phyloP scores from a whole-genome alignment of 2,329 filamentous ascomycete species.

The Paraphoma chrysanthemicola region DNA sequence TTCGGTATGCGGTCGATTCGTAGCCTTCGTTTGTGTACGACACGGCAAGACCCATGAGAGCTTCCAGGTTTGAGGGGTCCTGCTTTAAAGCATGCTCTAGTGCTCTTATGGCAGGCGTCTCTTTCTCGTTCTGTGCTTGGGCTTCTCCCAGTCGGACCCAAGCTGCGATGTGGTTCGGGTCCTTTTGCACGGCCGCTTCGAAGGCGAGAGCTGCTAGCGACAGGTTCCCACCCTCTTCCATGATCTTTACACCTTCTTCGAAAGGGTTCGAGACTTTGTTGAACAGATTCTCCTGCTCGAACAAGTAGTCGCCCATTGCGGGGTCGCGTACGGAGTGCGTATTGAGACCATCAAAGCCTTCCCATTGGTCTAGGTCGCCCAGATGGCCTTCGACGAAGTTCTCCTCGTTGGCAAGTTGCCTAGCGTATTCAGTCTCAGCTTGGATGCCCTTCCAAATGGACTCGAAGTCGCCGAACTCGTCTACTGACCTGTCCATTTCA shows the following conservation, averaged over 20 bases:
- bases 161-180: conserved; percentile 85
- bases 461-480: conserved; percentile 91
- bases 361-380: conserved; percentile 82
- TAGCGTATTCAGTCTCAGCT: conserved; percentile 74
- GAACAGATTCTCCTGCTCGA: conserved; percentile 94
- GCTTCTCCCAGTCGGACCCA: conserved; percentile 92
- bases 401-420: conserved; percentile 72
- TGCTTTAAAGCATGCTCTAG: conserved; percentile 89
- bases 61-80: conserved; percentile 84
- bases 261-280: conserved; percentile 82
- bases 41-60: conserved; percentile 93
- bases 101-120: conserved; percentile 91
- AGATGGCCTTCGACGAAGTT: conserved; percentile 68
- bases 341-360: conserved; percentile 73
- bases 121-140: conserved; percentile 98
- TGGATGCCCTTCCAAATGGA: conserved; percentile 85
- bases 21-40: conserved; percentile 99
- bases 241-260: conserved; percentile 89
- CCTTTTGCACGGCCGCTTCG: conserved; percentile 91
- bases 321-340: conserved; percentile 75
- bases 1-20: conserved; percentile 94
- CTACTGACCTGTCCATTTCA: conserved; percentile 83
- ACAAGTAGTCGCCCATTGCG: conserved; percentile 86
- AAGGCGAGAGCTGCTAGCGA: conserved; percentile 93
- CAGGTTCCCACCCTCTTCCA: conserved; percentile 91